Evolutionary conservation across 169 alveolate genomes (phyloP), one percentile per base, ranked within the genome.

Genomic region (Plasmodium reichenowi): DNA sequence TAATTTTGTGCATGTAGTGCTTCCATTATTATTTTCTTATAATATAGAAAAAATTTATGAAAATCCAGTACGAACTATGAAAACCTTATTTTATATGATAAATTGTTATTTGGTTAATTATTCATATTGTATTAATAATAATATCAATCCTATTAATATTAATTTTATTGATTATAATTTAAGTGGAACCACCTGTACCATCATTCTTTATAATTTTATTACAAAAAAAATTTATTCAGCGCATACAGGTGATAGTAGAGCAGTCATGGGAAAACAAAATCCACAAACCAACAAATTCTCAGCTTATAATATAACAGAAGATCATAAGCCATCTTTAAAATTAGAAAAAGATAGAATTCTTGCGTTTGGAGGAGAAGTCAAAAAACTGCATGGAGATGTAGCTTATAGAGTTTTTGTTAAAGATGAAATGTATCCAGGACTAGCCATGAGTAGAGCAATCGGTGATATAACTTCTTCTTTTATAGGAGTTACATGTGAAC

Each of bases 381-480:
- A 88, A 78, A 93, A 94, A 54, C 83, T 94, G 22, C 95, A 93
- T 32, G 95, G 96, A 26, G 97, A 94, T 80, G 93, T 92, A n/a
- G 97, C 98, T 20, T 85, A 91, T 72, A 89, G 98, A 63, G 97
- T 97, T 20, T 97, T 95, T 88, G 93, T 94, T 50, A 94, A 94
- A 75, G 58, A 63, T 54, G 93, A 83, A 71, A 89, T 72, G 72
- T 93, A 89, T 68, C 98, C 98, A 20, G 98, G 99, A 4, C 90
- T 97, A 73, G 98, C 99, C 7, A 95, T 97, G 98, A 93, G 97
- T 32, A 93, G 99, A 63, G 95, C 98, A 58, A 89, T 97, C 20
- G 99, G 99, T 1, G 99, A 97, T 76, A 88, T 94, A 52, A 86
- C 96, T n/a, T 97, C 97, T 2, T 92, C 95, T 48, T 88, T 94